Percentiles rank a stretch among this genome's conserved stretches.
These are phyloP conservation scores for Periconia sp. DNA, from an alignment of 2,329 filamentous ascomycete species.

Conservation along the genomic window DNA sequence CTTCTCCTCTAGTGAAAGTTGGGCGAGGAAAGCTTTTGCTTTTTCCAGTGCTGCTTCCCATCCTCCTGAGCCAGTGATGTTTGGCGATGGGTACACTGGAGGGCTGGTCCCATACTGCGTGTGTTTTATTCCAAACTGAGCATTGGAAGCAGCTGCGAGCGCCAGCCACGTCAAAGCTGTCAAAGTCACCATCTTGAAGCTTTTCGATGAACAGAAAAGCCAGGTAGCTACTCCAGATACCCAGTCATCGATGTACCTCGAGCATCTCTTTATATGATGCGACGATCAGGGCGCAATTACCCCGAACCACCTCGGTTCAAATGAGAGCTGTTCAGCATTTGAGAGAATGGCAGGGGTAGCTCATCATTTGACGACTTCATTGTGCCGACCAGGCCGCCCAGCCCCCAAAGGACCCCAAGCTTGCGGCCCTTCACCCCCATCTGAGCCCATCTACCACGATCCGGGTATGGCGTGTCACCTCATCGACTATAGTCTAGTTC, in stretches of 20 bases:
- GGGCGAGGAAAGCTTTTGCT: conserved; percentile 32
- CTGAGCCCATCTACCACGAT: too few relatives aligned
- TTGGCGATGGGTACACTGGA: conserved; percentile 31
- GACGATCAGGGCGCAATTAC: background rate
- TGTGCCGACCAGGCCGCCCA: background rate
- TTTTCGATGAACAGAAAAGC: background rate
- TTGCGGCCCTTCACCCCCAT: background rate
- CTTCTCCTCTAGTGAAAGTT: conserved; percentile 37
- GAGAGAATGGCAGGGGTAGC: background rate
- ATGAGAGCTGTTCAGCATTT: background rate
- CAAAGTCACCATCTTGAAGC: conserved; percentile 6
- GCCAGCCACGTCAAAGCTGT: conserved; percentile 6
- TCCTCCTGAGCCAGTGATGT: conserved; percentile 31
- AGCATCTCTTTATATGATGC: background rate
- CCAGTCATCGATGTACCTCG: background rate
- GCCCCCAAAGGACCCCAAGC: background rate
- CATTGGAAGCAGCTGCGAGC: conserved; percentile 11
- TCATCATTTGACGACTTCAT: background rate
- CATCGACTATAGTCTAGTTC: too few relatives aligned
- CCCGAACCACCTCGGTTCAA: background rate
- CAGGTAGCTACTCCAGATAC: background rate
- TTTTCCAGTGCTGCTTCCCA: conserved; percentile 37
- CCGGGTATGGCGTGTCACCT: too few relatives aligned
- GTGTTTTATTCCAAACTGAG: conserved; percentile 22
- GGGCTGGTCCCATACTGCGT: conserved; percentile 31